These are phyloP conservation scores for Trichoderma cornu-damae DNA, from an alignment of 2,329 filamentous ascomycete species.

Conservation along the genomic window DNA sequence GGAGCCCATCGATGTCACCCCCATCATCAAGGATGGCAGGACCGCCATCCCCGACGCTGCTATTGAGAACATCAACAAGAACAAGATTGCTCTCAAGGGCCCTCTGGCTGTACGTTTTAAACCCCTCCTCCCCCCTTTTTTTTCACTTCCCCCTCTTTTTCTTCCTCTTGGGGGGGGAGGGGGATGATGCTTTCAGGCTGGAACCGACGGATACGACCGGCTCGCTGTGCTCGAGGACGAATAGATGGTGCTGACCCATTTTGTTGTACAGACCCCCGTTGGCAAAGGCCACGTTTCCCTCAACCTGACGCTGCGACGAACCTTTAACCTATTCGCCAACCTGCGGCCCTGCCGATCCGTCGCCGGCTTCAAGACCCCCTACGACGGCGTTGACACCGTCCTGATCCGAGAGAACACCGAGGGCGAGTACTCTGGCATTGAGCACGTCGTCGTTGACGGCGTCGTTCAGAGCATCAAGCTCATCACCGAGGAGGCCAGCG, in stretches of 20 bases:
- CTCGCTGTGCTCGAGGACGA: not conserved
- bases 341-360: conserved; percentile 96
- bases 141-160: too few relatives aligned
- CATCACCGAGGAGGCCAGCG: conserved; percentile 89
- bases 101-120: conserved; percentile 71
- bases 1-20: conserved; percentile 96
- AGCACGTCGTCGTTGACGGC: conserved; percentile 95
- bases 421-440: conserved; percentile 98
- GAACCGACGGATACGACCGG: not conserved
- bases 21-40: conserved; percentile 88
- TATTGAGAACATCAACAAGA: conserved; percentile 88
- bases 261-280: conserved; percentile 66
- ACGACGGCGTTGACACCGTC: conserved; percentile 94
- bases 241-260: conserved; percentile 14
- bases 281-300: conserved; percentile 99
- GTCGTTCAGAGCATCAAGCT: conserved; percentile 99
- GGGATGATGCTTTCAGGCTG: not conserved
- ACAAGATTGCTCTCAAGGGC: conserved; percentile 97
- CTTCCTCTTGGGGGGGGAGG: too few relatives aligned
- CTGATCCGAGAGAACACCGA: conserved; percentile 99
- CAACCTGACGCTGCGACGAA: conserved; percentile 95
- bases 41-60: conserved; percentile 89
- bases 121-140: too few relatives aligned
- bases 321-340: conserved; percentile 99
- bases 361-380: conserved; percentile 95